These are phyloP conservation scores for Phytophthora citrophthora DNA, from an alignment of 352 stramenopile genomes.

Conservation along the genomic window DNA sequence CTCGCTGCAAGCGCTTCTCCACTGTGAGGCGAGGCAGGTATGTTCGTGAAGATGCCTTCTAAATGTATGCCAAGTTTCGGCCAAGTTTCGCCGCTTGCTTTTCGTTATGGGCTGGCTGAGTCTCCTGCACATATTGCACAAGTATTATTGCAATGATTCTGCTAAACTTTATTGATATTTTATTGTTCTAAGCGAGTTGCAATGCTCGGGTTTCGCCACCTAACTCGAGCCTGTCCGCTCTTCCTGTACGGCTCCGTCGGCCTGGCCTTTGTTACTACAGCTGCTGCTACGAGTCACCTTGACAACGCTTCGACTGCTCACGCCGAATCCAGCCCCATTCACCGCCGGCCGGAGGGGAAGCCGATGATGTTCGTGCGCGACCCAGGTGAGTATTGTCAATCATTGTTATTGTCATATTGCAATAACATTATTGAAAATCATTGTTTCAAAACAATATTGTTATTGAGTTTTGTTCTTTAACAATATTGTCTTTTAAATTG, in stretches of 20 bases:
- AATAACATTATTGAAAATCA: neutral
- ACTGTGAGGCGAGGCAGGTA: too few species aligned
- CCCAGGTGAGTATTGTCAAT: slow-evolving; percentile 16
- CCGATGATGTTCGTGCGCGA: slow-evolving; percentile 50
- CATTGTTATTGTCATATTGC: neutral
- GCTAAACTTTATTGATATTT: too few species aligned
- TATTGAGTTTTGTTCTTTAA: too few species aligned
- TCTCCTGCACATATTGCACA: too few species aligned
- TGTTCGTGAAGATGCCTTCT: too few species aligned
- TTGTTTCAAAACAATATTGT: neutral
- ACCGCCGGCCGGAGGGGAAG: slow-evolving; percentile 29
- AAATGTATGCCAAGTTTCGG: too few species aligned
- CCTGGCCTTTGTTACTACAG: slow-evolving; percentile 8
- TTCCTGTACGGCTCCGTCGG: slow-evolving; percentile 12
- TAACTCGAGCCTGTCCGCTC: slow-evolving; percentile 13
- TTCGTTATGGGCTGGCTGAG: too few species aligned
- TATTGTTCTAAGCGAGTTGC: neutral
- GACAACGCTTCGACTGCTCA: neutral
- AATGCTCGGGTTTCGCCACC: slow-evolving; percentile 2
- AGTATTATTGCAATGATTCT: too few species aligned
- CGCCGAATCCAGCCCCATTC: slow-evolving; percentile 7
- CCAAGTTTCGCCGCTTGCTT: too few species aligned
- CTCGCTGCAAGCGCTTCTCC: too few species aligned
- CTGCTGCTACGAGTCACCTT: neutral
- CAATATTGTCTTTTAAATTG: neutral